A percentile compares a stretch with the other conserved stretches of the same genome.
These are phyloP conservation scores for Telopea speciosissima DNA, from an alignment of 177 flowering plant species.

Conservation along the genomic window DNA sequence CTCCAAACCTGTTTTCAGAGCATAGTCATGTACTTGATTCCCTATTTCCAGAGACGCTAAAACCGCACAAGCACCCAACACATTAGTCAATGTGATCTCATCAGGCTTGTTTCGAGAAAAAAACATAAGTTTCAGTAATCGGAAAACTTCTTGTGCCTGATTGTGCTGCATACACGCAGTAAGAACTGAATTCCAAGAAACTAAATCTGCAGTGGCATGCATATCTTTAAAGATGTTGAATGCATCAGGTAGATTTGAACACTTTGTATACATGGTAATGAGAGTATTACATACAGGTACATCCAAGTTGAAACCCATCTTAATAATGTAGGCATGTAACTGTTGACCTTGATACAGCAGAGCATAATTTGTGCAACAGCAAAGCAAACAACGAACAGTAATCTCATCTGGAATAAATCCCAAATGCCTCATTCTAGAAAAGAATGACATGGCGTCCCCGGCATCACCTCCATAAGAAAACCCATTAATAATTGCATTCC, in stretches of 20 bases:
- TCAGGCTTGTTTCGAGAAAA: slow-evolving; percentile 34
- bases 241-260: slow-evolving; percentile 36
- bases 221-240: slow-evolving; percentile 40
- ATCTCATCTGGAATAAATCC: slow-evolving; percentile 45
- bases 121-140: slow-evolving; percentile 38
- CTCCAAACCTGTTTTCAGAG: slow-evolving; percentile 37
- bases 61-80: slow-evolving; percentile 41
- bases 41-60: slow-evolving; percentile 48
- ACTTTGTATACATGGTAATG: slow-evolving; percentile 59
- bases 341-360: slow-evolving; percentile 41
- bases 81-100: slow-evolving; percentile 33
- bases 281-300: slow-evolving; percentile 48
- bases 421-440: slow-evolving; percentile 41
- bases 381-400: slow-evolving; percentile 51
- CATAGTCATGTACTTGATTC: slow-evolving; percentile 41
- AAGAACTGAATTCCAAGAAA: slow-evolving; percentile 70
- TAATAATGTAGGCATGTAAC: slow-evolving; percentile 46
- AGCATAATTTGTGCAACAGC: slow-evolving; percentile 32
- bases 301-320: slow-evolving; percentile 32
- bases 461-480: slow-evolving; percentile 36
- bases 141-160: slow-evolving; percentile 36
- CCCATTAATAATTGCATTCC: slow-evolving; percentile 69
- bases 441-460: slow-evolving; percentile 39
- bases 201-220: slow-evolving; percentile 27
- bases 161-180: slow-evolving; percentile 51